Percentiles rank a stretch among this genome's conserved stretches.
Conservation (phyloP, 2,329 filamentous ascomycete genomes). For the Mollisia scopiformis region DNA sequence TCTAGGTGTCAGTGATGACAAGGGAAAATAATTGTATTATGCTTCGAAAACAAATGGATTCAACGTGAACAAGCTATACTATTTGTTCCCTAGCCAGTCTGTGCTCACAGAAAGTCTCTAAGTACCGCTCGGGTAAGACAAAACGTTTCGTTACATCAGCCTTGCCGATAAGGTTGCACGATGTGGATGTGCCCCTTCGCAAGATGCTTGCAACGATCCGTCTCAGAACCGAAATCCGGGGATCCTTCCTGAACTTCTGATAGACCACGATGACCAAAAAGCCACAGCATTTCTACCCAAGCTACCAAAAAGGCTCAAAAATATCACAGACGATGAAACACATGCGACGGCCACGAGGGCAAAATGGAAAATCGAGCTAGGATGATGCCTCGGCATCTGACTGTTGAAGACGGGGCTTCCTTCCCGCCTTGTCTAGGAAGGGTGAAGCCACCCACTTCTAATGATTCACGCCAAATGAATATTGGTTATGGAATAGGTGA, state of each 20-base stretch:
- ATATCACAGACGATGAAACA: background rate
- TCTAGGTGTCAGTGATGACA: background rate
- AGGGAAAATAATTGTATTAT: conserved; percentile 10
- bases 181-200: conserved; percentile 9
- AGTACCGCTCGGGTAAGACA: background rate
- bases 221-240: background rate
- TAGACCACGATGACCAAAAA: background rate
- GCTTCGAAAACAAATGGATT: background rate
- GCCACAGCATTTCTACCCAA: background rate
- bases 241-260: background rate
- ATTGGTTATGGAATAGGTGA: background rate
- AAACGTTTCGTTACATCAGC: conserved; percentile 8
- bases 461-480: background rate
- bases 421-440: background rate
- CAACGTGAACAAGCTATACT: background rate
- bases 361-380: conserved; percentile 5
- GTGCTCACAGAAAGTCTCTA: background rate
- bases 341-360: conserved; percentile 1
- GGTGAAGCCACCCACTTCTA: background rate
- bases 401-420: background rate
- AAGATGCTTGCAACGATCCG: conserved; percentile 14
- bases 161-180: conserved; percentile 11
- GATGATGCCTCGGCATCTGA: conserved; percentile 20
- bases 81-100: background rate
- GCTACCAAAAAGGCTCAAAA: background rate